Evolutionary conservation across 257 asterid genomes (phyloP), one percentile per base, ranked within the genome.

Genomic region (Fraxinus anomala): DNA sequence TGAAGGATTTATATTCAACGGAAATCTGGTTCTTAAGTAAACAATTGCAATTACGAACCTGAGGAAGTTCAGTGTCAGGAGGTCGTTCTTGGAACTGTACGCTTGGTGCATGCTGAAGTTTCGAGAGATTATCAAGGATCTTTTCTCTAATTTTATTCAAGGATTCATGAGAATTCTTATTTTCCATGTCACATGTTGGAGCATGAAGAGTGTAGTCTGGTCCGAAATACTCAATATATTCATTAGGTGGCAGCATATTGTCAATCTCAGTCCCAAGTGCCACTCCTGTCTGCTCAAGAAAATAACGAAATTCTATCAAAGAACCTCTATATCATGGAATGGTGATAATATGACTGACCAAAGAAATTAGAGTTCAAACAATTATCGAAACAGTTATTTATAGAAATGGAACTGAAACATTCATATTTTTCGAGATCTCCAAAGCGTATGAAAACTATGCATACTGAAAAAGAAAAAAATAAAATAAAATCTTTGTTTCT

Each of bases 41-140:
- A 63, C 28, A 54, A 3, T 51, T 67, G 66, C n/a, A 33, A 73
- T 75, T 54, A 73, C 77, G 66, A 75, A 86, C 93, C 91, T 89
- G 88, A 0, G 86, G 86, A 59, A 84, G 81, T 80, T 87, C 85
- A 77, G 91, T 86, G 71, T 86, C 89, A 2, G 91, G 90, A 70
- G 91, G 91, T 68, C 89, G 86, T 77, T 89, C 90, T 80, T 82
- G 90, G 76, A 89, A 84, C 82, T 73, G 90, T 59, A 86, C 85
- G 71, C 91, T 87, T 33, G 91, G 93, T 17, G 91, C 93, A 80
- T 87, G 93, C 86, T 84, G 88, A 79, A 89, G 88, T 59, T 74
- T 87, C 1, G 91, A 82, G 76, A 89, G 88, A 82, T 87, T 82
- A 12, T 83, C 91, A 75, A 89, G 91, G 73, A 89, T 84, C 75